These are phyloP conservation scores for Leptosphaerulina australis DNA, from an alignment of 2,329 filamentous ascomycete genomes.

Conservation along the genomic window DNA sequence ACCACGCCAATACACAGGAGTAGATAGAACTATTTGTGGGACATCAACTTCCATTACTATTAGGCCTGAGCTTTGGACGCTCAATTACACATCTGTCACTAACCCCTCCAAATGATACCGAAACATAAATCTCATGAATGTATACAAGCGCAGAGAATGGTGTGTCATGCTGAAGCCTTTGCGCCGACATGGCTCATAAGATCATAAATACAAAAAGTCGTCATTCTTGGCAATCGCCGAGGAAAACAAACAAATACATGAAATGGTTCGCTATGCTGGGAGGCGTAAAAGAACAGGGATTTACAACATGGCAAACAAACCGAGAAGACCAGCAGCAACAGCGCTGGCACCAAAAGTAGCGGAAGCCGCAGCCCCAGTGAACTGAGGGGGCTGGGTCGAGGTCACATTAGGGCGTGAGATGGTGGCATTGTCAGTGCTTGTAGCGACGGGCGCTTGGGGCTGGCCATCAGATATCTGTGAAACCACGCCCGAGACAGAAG, in stretches of 20 bases:
- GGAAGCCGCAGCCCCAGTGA: conserved; percentile 41
- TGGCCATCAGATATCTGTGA: conserved; percentile 42
- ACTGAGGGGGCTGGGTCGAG: conserved; percentile 25
- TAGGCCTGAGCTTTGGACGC: conserved; percentile 7
- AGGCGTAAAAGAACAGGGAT: conserved; percentile 3
- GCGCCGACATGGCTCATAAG: conserved; percentile 18
- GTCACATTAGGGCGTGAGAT: conserved; percentile 20
- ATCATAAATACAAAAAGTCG: conserved; percentile 20
- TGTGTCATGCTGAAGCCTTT: conserved; percentile 18
- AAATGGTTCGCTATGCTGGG: conserved; percentile 8
- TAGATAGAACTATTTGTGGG: not conserved
- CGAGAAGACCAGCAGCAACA: conserved; percentile 37
- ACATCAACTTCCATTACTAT: conserved; percentile 14
- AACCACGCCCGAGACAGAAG: conserved; percentile 16
- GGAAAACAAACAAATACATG: conserved; percentile 5
- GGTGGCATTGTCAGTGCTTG: conserved; percentile 12
- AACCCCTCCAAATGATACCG: not conserved
- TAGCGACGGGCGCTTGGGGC: conserved; percentile 30
- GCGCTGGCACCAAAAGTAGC: conserved; percentile 30
- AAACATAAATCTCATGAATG: conserved; percentile 16
- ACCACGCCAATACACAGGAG: not conserved
- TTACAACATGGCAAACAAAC: conserved; percentile 41
- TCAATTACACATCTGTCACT: conserved; percentile 1
- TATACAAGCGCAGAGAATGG: conserved; percentile 22
- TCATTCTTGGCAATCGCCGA: conserved; percentile 12